These are phyloP conservation scores for Cylindricascospora bacillispora DNA, from an alignment of 1,139 yeast species.

Conservation along the genomic window DNA sequence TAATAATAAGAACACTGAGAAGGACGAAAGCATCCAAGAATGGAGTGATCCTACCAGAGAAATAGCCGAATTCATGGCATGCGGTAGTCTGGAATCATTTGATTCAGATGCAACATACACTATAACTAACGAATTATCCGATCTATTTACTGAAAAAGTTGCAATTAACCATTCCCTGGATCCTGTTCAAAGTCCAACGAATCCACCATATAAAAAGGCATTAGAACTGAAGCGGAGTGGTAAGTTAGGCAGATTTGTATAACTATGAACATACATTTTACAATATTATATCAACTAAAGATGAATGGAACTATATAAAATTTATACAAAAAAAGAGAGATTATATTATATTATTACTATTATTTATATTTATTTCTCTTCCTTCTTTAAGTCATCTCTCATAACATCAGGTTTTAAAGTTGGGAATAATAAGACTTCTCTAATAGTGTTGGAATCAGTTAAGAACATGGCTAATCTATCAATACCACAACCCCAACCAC, in stretches of 20 bases:
- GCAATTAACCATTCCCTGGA: slow-evolving; percentile 44
- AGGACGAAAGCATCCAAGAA: slow-evolving; percentile 25
- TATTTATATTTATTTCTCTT: slow-evolving; percentile 5
- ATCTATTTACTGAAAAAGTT: too few species aligned
- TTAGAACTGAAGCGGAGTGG: slow-evolving; percentile 77
- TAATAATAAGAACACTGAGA: slow-evolving; percentile 37
- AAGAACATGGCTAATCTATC: slow-evolving; percentile 97
- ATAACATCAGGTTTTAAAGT: slow-evolving; percentile 84
- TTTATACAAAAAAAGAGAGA: not conserved
- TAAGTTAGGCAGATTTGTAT: slow-evolving; percentile 18
- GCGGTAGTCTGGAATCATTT: slow-evolving; percentile 77
- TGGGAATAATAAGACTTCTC: slow-evolving; percentile 97
- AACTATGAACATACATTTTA: not conserved
- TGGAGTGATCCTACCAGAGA: slow-evolving; percentile 49
- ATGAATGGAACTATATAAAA: not conserved
- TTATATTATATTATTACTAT: not conserved
- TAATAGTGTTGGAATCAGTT: slow-evolving; percentile 90
- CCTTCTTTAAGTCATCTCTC: slow-evolving; percentile 24
- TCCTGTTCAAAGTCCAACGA: slow-evolving; percentile 91
- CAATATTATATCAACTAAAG: not conserved
- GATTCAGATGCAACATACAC: slow-evolving; percentile 91
- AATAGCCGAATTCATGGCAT: slow-evolving; percentile 81
- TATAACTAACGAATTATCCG: not conserved
- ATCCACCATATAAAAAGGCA: slow-evolving; percentile 91
- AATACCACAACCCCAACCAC: slow-evolving; percentile 99